Percentiles rank a stretch among this genome's conserved stretches.
Evolutionary conservation across 208 protist genomes (phyloP).

Genomic region (Trypanosomatidae sp.): DNA sequence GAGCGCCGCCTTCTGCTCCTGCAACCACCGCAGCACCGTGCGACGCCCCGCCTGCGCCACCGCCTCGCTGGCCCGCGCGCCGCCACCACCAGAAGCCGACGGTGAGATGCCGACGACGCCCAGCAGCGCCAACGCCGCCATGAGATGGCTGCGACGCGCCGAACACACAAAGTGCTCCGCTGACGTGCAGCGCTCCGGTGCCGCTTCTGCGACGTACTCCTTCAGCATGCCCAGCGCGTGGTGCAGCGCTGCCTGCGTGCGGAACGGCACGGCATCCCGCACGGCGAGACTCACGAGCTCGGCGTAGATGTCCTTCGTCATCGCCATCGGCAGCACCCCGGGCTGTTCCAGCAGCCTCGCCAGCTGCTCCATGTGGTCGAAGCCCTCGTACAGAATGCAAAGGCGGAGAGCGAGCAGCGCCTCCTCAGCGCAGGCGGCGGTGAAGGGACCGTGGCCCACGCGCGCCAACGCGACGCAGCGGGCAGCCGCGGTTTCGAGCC

Average conservation of each 20-base stretch:
- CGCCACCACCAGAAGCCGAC: not conserved
- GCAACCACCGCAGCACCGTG: constrained; percentile 16
- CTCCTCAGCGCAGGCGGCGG: constrained; percentile 31
- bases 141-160: constrained; percentile 20
- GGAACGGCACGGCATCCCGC: constrained; percentile 46
- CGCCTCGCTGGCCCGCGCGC: not conserved
- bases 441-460: constrained; percentile 15
- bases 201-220: constrained; percentile 35
- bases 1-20: constrained; percentile 19
- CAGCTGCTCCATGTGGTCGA: constrained; percentile 53
- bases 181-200: constrained; percentile 30
- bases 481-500: constrained; percentile 21
- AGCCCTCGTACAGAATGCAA: constrained; percentile 50
- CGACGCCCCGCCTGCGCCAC: constrained; percentile 1
- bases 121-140: constrained; percentile 23
- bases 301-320: constrained; percentile 55
- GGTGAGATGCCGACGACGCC: not conserved
- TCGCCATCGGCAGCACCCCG: constrained; percentile 21
- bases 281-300: constrained; percentile 69
- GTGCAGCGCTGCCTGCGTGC: constrained; percentile 17
- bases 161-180: constrained; percentile 30
- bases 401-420: constrained; percentile 57
- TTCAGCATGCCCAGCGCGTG: constrained; percentile 23
- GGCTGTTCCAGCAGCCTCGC: constrained; percentile 35
- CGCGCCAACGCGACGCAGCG: constrained; percentile 27